A percentile compares a stretch with the other conserved stretches of the same genome.
phyloP scores from a whole-genome alignment of 495 filamentous ascomycete species.

The Neurospora sp. region DNA sequence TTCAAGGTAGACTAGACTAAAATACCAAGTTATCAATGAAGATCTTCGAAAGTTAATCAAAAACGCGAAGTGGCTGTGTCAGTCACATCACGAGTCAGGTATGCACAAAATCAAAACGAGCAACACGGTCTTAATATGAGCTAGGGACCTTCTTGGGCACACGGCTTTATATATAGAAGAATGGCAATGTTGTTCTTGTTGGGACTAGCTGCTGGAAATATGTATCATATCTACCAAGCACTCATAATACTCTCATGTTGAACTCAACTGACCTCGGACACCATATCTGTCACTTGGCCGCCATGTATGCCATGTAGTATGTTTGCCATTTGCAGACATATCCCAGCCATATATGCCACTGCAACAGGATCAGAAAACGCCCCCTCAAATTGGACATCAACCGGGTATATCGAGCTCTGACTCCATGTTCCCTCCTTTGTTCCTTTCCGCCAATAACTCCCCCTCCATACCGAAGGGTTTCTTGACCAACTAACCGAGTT shows the following conservation, averaged over 20 bases:
- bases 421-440: neutral
- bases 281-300: neutral
- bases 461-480: neutral
- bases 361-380: neutral
- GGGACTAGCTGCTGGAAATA: neutral
- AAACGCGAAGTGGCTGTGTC: neutral
- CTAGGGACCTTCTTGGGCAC: rapidly evolving
- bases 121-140: neutral
- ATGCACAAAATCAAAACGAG: neutral
- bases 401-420: neutral
- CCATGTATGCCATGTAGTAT: neutral
- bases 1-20: neutral
- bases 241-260: too few relatives aligned
- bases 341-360: neutral
- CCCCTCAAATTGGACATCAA: neutral
- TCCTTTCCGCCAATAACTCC: neutral
- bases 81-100: neutral
- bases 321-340: neutral
- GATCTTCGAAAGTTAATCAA: neutral
- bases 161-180: neutral
- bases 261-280: too few relatives aligned
- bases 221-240: neutral
- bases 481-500: neutral
- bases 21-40: neutral
- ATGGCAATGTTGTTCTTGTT: neutral